A percentile compares a stretch with the other conserved stretches of the same genome.
phyloP scores from a whole-genome alignment of 1,284 basidiomycete species.

The Cryptococcus sp. region DNA sequence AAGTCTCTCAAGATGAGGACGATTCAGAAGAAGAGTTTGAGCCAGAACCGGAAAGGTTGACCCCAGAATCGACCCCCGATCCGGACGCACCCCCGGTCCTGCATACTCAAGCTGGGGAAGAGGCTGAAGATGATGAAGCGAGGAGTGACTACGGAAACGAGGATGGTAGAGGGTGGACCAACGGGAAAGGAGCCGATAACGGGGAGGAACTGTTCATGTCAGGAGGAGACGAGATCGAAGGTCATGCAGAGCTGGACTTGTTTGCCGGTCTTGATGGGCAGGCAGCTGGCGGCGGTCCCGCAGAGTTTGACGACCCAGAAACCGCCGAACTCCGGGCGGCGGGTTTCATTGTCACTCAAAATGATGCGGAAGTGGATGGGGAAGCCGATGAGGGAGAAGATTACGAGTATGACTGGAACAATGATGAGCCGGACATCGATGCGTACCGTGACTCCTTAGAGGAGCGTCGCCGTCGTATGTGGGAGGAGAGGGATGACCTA shows the following conservation, averaged over 20 bases:
- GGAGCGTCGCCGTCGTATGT: slow-evolving; percentile 23
- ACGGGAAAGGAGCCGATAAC: slow-evolving; percentile 7
- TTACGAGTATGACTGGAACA: slow-evolving; percentile 27
- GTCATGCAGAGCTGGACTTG: too few species aligned
- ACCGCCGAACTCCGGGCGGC: slow-evolving; percentile 10
- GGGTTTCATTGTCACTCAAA: slow-evolving; percentile 14
- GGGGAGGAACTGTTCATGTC: slow-evolving; percentile 19
- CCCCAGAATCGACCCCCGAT: slow-evolving; percentile 36
- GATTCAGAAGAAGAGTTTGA: slow-evolving; percentile 47
- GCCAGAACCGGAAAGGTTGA: slow-evolving; percentile 39
- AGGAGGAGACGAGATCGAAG: slow-evolving; percentile 19
- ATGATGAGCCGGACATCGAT: slow-evolving; percentile 14
- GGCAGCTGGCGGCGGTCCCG: background rate
- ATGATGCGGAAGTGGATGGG: slow-evolving; percentile 3
- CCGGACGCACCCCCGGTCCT: slow-evolving; percentile 3
- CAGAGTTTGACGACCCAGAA: slow-evolving; percentile 15
- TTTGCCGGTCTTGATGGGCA: slow-evolving; percentile 4
- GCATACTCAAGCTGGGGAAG: slow-evolving; percentile 4
- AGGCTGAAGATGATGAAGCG: slow-evolving; percentile 13
- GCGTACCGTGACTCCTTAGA: slow-evolving; percentile 18
- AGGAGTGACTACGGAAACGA: slow-evolving; percentile 16
- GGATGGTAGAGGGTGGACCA: background rate
- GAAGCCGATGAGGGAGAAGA: slow-evolving; percentile 27
- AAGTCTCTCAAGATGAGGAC: slow-evolving; percentile 38
- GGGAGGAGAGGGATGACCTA: slow-evolving; percentile 26